phyloP scores from a whole-genome alignment of 768 basidiomycete genomes.

The Butyriboletus loyo region DNA sequence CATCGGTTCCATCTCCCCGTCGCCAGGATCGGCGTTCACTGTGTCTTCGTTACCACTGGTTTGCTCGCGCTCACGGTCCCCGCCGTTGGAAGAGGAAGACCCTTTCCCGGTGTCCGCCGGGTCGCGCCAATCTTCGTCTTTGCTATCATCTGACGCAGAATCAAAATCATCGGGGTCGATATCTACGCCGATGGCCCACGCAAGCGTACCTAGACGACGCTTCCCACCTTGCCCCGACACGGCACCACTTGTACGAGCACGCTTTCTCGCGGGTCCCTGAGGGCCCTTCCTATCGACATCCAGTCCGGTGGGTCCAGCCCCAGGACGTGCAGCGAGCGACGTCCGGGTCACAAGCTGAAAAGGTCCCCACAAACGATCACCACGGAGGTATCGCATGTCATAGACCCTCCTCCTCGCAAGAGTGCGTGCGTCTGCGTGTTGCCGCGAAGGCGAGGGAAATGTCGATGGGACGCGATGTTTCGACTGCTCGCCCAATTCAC shows the following conservation, averaged over 20 bases:
- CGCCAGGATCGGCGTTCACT: neutral
- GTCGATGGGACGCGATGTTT: neutral
- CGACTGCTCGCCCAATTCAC: neutral
- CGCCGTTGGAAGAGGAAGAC: neutral
- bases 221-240: neutral
- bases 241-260: neutral
- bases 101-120: neutral
- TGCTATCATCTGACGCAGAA: slow-evolving; percentile 13
- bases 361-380: slow-evolving; percentile 30
- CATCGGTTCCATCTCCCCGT: slow-evolving; percentile 7
- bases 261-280: neutral
- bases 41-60: neutral
- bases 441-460: slow-evolving; percentile 16
- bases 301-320: neutral
- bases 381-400: slow-evolving; percentile 30
- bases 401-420: slow-evolving; percentile 30
- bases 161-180: slow-evolving; percentile 8
- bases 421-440: slow-evolving; percentile 23
- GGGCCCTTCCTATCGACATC: neutral
- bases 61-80: neutral
- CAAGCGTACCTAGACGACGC: slow-evolving; percentile 10
- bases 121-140: slow-evolving; percentile 25
- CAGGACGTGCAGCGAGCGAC: neutral
- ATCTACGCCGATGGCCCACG: slow-evolving; percentile 17
- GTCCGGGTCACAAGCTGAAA: slow-evolving; percentile 18